Base-by-base conservation (phyloP, 2,329 filamentous ascomycete genomes). In the Microsporum audouinii region DNA sequence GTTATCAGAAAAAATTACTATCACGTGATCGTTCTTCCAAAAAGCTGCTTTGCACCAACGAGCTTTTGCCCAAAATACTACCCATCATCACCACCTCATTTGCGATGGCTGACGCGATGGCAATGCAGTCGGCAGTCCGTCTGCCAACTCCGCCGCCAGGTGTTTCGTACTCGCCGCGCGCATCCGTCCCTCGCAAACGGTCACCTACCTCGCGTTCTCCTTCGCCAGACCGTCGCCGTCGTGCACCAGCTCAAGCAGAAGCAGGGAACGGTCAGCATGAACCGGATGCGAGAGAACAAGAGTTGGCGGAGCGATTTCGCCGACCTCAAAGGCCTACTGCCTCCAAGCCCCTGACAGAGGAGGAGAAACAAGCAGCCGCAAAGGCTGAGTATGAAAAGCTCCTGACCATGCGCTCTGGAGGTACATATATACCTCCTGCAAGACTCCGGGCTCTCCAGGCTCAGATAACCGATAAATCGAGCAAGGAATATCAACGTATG, bases 401-500 rank as follows among this genome's bases (percentile, higher is more conserved):
- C 63, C 79, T 96, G 67, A 94, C 84, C 66, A 92, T 95, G 84
- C 88, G 94, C 66, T 96, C 91, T 56, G 94, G 94, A 65, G 94
- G 94, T 67, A 95, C 91, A 29, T 99, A 99, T 72, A 95, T 99
- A 64, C 94, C 94, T 23, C 94, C 94, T 0, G 92, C 92, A 59
- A 84, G 90, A 67, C 80, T 99, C 71, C 85, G 91, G 68, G 92
- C 92, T 43, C 83, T 99, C 63, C 94, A 99, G 78, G 89, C 91
- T 59, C 91, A 96, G 76, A 96, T 99, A 74, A 96, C 91, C 64
- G 94, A 99, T 77, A 96, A 95, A 80, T 86, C 83, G 60, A 95
- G 87, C 75, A 95, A 96, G 75, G 94, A 97, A 77, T 97, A 96
- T 72, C 94, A 97, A 81, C 89, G 94, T 69, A 95, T 99, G 89